These are phyloP conservation scores for Pseudocercospora fuligena DNA, from an alignment of 2,329 filamentous ascomycete genomes.

Conservation along the genomic window DNA sequence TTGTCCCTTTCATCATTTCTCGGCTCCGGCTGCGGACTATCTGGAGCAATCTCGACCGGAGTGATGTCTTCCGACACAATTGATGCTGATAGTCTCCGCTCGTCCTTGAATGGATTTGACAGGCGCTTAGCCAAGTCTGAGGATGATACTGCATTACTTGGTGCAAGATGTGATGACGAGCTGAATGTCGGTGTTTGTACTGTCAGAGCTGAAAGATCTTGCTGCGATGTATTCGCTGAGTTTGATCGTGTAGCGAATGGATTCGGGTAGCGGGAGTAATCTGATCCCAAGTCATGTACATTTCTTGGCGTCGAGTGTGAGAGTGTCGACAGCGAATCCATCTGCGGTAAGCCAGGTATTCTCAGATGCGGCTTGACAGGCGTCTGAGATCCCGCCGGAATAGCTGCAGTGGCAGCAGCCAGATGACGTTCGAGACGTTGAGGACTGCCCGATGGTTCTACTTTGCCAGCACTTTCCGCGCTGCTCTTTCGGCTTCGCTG, in stretches of 20 bases:
- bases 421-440: conserved; percentile 7
- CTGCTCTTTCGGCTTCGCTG: conserved; percentile 27
- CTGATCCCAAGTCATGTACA: conserved; percentile 43
- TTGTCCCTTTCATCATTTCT: conserved; percentile 25
- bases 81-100: conserved; percentile 34
- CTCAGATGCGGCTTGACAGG: conserved; percentile 24
- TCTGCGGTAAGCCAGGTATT: conserved; percentile 30
- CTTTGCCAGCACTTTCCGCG: conserved; percentile 22
- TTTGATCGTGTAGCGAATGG: conserved; percentile 43
- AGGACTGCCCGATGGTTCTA: conserved; percentile 18
- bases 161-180: conserved; percentile 33
- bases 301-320: conserved; percentile 38
- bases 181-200: conserved; percentile 31
- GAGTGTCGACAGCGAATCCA: conserved; percentile 37
- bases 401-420: background rate
- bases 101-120: conserved; percentile 42
- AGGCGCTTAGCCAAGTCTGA: conserved; percentile 36
- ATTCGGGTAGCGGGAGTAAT: conserved; percentile 46
- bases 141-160: conserved; percentile 26
- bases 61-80: conserved; percentile 32
- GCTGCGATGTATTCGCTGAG: conserved; percentile 40
- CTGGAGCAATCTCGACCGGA: conserved; percentile 28
- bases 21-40: conserved; percentile 18
- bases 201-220: conserved; percentile 33
- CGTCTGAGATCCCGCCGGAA: conserved; percentile 10